Conservation (phyloP, 139 green algal species). For the Trebouxia sp. region DNA sequence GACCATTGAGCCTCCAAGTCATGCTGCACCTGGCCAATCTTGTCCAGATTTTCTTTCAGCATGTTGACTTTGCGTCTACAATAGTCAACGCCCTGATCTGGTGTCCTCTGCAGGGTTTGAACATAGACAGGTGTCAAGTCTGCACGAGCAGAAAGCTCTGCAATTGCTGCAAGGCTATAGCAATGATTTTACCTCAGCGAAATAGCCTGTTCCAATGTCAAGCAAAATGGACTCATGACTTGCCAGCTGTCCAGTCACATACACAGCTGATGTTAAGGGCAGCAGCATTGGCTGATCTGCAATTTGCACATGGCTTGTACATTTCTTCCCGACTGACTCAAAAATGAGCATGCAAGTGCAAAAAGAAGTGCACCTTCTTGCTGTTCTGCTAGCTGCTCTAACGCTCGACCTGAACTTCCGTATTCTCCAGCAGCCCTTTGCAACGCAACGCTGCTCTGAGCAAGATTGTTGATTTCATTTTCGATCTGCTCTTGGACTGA, state of each 20-base stretch:
- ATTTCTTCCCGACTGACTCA: no score
- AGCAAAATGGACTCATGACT: conserved; percentile 80
- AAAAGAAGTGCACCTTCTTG: conserved; percentile 49
- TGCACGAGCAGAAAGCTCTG: neutral
- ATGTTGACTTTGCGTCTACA: conserved; percentile 72
- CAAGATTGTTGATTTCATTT: conserved; percentile 49
- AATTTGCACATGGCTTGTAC: no score
- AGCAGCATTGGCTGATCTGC: conserved; percentile 84
- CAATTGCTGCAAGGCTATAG: neutral
- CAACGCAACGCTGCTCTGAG: conserved; percentile 46
- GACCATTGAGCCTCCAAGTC: neutral
- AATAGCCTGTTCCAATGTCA: conserved; percentile 93
- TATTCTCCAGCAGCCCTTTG: conserved; percentile 57
- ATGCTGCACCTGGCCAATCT: conserved; percentile 32
- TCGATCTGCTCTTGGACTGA: conserved; percentile 45
- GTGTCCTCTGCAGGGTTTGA: conserved; percentile 53
- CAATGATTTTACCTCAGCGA: conserved; percentile 75
- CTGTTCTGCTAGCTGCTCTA: conserved; percentile 56
- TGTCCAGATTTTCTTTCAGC: conserved; percentile 66
- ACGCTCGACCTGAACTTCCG: conserved; percentile 47
- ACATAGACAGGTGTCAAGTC: neutral
- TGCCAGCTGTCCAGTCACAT: conserved; percentile 78
- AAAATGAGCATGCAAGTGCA: no score
- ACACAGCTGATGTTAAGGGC: conserved; percentile 87
- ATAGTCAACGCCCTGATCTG: conserved; percentile 67